A percentile compares a stretch with the other conserved stretches of the same genome.
Conservation (phyloP, 805 yeast species). For the Cyberlindnera mississippiensis region DNA sequence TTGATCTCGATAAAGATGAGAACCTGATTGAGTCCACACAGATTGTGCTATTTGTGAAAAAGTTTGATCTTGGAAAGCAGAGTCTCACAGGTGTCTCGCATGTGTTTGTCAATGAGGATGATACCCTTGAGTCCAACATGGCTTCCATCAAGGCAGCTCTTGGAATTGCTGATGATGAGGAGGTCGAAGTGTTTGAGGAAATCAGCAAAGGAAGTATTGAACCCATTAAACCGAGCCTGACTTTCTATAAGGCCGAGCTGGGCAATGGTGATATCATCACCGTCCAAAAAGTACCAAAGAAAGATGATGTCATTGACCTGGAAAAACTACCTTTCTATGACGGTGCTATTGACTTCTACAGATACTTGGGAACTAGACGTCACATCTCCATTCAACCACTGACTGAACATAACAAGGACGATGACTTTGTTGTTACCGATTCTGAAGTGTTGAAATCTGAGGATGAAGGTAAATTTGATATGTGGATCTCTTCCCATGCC, state of each 20-base stretch:
- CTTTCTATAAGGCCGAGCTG: slow-evolving; percentile 55
- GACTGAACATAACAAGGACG: slow-evolving; percentile 38
- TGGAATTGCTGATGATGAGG: slow-evolving; percentile 32
- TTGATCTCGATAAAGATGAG: slow-evolving; percentile 16
- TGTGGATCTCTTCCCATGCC: slow-evolving; percentile 67
- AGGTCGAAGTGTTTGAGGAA: slow-evolving; percentile 54
- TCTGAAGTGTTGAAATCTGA: slow-evolving; percentile 18
- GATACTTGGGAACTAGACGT: slow-evolving; percentile 54
- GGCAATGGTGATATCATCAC: slow-evolving; percentile 63
- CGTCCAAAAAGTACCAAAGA: slow-evolving; percentile 25
- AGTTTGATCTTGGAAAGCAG: slow-evolving; percentile 56
- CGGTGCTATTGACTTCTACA: slow-evolving; percentile 45
- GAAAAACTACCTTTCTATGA: slow-evolving; percentile 31
- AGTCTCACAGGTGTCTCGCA: slow-evolving; percentile 65
- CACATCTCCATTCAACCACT: slow-evolving; percentile 52
- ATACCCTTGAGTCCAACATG: slow-evolving; percentile 37
- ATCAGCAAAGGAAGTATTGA: slow-evolving; percentile 52
- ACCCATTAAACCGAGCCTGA: slow-evolving; percentile 29
- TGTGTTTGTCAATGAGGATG: slow-evolving; percentile 45
- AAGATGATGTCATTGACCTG: slow-evolving; percentile 12
- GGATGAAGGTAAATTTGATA: slow-evolving; percentile 37
- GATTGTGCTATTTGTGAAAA: slow-evolving; percentile 51
- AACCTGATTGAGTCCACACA: slow-evolving; percentile 25
- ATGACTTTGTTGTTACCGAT: slow-evolving; percentile 44
- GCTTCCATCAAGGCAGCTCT: slow-evolving; percentile 40